These are phyloP conservation scores for Tuctoria greenei DNA, from an alignment of 176 grass and related monocot species.

Conservation along the genomic window DNA sequence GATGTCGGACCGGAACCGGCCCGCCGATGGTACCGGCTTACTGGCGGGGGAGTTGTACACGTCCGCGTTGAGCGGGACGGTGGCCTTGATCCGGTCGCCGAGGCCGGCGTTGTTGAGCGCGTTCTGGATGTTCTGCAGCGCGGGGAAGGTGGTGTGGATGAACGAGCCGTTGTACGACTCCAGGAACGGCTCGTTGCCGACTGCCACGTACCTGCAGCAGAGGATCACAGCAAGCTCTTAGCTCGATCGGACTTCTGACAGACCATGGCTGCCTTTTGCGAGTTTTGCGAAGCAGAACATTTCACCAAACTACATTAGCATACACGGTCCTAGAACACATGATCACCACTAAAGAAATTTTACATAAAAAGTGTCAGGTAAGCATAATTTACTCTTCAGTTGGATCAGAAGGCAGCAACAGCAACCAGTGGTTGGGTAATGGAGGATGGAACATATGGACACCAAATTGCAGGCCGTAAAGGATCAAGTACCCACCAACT, in stretches of 20 bases:
- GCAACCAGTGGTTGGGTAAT: neutral
- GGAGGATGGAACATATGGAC: neutral
- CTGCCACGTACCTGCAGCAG: constrained; percentile 55
- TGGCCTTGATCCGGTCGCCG: constrained; percentile 61
- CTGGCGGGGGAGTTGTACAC: constrained; percentile 46
- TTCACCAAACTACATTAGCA: neutral
- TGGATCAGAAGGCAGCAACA: neutral
- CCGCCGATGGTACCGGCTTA: constrained; percentile 53
- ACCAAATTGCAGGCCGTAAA: constrained; percentile 13
- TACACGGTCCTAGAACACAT: neutral
- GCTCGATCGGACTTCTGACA: neutral
- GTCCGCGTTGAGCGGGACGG: constrained; percentile 70
- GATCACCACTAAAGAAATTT: neutral
- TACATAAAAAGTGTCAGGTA: neutral
- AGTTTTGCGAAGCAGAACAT: neutral
- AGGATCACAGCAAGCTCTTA: constrained; percentile 2
- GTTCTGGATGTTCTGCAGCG: constrained; percentile 61
- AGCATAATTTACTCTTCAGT: neutral
- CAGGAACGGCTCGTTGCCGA: constrained; percentile 74
- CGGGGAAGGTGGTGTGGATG: constrained; percentile 57
- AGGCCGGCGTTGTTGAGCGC: constrained; percentile 63
- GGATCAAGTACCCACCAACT: neutral
- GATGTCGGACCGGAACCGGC: constrained; percentile 52
- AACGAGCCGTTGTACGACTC: constrained; percentile 55
- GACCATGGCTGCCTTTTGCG: neutral